Evolutionary conservation across 2,329 filamentous ascomycete species (phyloP).

Genomic region (Arachnopeziza araneosa): DNA sequence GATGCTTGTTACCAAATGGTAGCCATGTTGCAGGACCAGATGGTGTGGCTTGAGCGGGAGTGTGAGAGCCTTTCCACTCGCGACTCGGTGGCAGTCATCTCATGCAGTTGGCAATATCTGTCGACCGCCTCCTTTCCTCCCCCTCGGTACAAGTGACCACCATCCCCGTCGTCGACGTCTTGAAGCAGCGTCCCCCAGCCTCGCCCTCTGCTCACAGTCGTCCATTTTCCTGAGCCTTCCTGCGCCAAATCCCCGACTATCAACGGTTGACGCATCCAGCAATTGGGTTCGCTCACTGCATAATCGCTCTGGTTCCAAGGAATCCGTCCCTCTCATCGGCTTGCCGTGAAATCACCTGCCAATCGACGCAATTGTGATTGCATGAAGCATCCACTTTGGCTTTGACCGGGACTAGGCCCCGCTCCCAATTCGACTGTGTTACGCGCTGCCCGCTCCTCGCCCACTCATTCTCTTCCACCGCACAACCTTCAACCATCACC

Average conservation of each 20-base stretch:
- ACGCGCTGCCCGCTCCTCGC: slow-evolving; percentile 17
- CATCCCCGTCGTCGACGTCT: neutral
- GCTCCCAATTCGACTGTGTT: slow-evolving; percentile 18
- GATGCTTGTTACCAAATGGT: slow-evolving; percentile 3
- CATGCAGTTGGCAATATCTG: neutral
- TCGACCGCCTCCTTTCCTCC: neutral
- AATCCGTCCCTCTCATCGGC: neutral
- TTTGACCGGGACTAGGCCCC: slow-evolving; percentile 3
- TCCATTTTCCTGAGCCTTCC: neutral
- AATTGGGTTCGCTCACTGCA: neutral
- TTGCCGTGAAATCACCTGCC: neutral
- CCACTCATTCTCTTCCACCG: neutral
- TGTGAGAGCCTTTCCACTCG: neutral
- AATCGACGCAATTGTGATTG: slow-evolving; percentile 1
- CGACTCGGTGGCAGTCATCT: too few species aligned
- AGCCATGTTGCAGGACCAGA: neutral
- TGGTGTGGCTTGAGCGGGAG: neutral
- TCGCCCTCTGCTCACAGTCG: neutral
- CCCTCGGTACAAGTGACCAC: neutral
- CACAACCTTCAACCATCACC: slow-evolving; percentile 2
- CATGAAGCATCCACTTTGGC: slow-evolving; percentile 1
- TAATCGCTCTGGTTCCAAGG: neutral
- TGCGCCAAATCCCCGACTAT: neutral
- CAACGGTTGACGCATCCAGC: neutral
- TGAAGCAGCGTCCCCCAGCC: neutral